Evolutionary conservation across 768 basidiomycete species (phyloP).

Genomic region (Pisolithus tinctorius): DNA sequence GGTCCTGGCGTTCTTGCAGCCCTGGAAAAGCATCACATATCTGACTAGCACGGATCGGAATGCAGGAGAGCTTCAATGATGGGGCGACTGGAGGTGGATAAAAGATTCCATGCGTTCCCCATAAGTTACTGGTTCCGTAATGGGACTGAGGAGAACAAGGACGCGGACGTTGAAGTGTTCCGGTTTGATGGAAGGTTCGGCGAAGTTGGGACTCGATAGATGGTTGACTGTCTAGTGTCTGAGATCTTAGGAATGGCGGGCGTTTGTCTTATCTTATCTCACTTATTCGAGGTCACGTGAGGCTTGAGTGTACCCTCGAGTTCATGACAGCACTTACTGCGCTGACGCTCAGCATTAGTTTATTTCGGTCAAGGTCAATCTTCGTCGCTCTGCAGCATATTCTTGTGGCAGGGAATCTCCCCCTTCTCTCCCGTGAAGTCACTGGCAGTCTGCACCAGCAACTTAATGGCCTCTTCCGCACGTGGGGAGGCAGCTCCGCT

Average conservation of each 20-base stretch:
- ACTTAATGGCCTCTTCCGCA: neutral
- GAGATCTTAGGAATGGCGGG: too few relatives aligned
- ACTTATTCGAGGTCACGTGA: too few relatives aligned
- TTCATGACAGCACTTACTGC: too few relatives aligned
- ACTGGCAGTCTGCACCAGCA: neutral
- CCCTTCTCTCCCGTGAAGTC: neutral
- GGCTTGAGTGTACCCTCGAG: too few relatives aligned
- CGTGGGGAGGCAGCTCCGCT: neutral
- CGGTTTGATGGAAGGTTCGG: constrained; percentile 46
- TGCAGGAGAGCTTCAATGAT: constrained; percentile 73
- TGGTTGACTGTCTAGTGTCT: neutral
- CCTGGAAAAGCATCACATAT: constrained; percentile 54
- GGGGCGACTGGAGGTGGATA: constrained; percentile 65
- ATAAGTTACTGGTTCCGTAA: neutral
- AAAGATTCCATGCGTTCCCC: constrained; percentile 36
- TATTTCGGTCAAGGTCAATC: too few relatives aligned
- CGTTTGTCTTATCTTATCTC: too few relatives aligned
- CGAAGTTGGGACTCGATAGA: neutral
- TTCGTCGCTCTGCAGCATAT: too few relatives aligned
- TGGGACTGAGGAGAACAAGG: constrained; percentile 22
- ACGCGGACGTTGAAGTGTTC: constrained; percentile 64
- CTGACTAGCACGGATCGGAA: constrained; percentile 73
- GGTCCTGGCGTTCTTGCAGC: constrained; percentile 66
- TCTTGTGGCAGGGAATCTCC: too few relatives aligned
- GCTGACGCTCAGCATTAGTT: too few relatives aligned